Conservation (phyloP, 1,284 basidiomycete genomes). For the Boletus sp. region DNA sequence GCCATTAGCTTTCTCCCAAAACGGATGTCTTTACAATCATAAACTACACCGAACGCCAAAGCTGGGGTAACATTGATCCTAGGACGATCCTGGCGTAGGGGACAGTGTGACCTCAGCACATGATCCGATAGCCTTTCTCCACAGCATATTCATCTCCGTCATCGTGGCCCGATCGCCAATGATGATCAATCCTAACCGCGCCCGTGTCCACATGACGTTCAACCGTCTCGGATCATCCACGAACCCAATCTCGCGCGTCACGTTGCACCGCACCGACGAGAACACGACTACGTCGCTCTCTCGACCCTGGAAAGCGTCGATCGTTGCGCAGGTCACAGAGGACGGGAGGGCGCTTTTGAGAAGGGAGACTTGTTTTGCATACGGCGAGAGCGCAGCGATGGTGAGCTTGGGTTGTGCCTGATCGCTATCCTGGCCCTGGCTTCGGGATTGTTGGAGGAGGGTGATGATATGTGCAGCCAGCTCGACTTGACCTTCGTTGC, state of each 20-base stretch:
- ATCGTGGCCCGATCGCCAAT: constrained; percentile 67
- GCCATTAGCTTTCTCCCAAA: no score
- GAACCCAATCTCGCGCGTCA: constrained; percentile 65
- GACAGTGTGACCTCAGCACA: constrained; percentile 41
- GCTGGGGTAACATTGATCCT: no score
- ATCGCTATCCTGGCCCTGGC: not conserved
- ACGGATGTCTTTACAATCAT: no score
- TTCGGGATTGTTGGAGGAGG: constrained; percentile 22
- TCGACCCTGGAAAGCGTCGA: constrained; percentile 78
- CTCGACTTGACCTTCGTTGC: constrained; percentile 59
- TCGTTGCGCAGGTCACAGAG: constrained; percentile 55
- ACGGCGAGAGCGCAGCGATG: constrained; percentile 62
- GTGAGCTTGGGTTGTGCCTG: constrained; percentile 31
- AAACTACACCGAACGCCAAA: no score
- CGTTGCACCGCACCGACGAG: constrained; percentile 70
- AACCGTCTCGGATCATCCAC: constrained; percentile 56
- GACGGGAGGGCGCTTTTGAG: constrained; percentile 48
- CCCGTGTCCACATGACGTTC: constrained; percentile 80
- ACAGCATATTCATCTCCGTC: constrained; percentile 45
- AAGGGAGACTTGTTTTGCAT: constrained; percentile 55
- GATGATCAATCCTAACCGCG: constrained; percentile 63
- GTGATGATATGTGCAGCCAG: constrained; percentile 41
- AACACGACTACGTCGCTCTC: constrained; percentile 77
- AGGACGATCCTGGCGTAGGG: not conserved
- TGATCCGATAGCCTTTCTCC: constrained; percentile 55